Evolutionary conservation across 23 red algal genomes (phyloP).

Genomic region (Agarophyton chilense): DNA sequence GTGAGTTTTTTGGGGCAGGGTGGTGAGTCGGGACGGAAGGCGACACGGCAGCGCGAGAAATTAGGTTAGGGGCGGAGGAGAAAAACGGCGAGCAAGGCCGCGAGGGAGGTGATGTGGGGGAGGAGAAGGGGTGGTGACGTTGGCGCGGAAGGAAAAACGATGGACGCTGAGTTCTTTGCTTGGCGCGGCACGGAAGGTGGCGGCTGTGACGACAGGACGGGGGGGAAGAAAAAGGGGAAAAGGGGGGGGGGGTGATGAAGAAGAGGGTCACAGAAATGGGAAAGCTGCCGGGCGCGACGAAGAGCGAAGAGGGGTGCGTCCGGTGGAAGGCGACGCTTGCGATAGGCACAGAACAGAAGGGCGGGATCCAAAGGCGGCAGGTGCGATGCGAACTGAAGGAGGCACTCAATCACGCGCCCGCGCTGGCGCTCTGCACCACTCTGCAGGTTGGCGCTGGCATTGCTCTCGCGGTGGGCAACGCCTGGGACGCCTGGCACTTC

Average conservation of each 20-base stretch:
- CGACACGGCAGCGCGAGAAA: neutral
- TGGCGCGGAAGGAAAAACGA: neutral
- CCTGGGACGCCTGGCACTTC: too few relatives aligned
- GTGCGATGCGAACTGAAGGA: constrained; percentile 15
- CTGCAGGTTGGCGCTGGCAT: neutral
- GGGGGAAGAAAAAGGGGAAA: neutral
- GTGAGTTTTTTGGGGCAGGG: constrained; percentile 16
- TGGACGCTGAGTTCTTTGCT: too few relatives aligned
- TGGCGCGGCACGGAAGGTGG: too few relatives aligned
- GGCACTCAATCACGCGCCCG: constrained; percentile 21
- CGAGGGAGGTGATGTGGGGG: neutral
- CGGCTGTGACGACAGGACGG: neutral
- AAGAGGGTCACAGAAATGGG: neutral
- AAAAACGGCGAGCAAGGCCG: neutral
- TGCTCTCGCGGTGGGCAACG: too few relatives aligned
- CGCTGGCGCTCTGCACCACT: constrained; percentile 10
- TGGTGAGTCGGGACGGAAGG: constrained; percentile 11
- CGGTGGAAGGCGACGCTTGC: constrained; percentile 32
- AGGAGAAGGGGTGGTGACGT: neutral
- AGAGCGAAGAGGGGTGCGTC: neutral
- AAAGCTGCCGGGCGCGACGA: neutral
- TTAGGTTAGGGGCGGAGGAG: neutral
- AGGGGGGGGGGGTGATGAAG: neutral
- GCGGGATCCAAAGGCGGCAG: constrained; percentile 14
- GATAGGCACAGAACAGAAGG: constrained; percentile 24